Conservation (phyloP, 805 yeast species). For the Candida chilensis region DNA sequence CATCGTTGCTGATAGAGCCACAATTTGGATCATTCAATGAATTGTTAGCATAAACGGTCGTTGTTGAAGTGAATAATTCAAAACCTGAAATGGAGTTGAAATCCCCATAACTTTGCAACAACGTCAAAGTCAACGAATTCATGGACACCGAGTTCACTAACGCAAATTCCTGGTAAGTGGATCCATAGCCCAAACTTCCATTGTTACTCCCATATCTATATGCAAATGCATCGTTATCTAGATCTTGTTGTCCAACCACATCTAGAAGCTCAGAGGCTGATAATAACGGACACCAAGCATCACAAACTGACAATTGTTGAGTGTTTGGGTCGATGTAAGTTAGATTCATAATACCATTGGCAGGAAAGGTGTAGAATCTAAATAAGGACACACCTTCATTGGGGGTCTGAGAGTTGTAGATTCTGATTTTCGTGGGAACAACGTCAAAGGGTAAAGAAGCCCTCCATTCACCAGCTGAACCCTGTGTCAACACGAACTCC, state of each 20-base stretch:
- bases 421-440: slow-evolving; percentile 62
- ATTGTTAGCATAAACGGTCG: slow-evolving; percentile 66
- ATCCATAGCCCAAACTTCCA: slow-evolving; percentile 30
- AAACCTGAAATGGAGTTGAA: slow-evolving; percentile 66
- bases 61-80: slow-evolving; percentile 54
- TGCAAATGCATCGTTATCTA: slow-evolving; percentile 22
- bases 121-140: slow-evolving; percentile 49
- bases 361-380: slow-evolving; percentile 68
- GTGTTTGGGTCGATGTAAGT: slow-evolving; percentile 73
- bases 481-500: slow-evolving; percentile 44
- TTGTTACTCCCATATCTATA: too few species aligned
- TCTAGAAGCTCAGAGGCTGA: too few species aligned
- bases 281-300: slow-evolving; percentile 80
- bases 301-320: slow-evolving; percentile 55
- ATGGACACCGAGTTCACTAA: slow-evolving; percentile 64
- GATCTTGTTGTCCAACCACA: slow-evolving; percentile 2
- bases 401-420: slow-evolving; percentile 49
- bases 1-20: slow-evolving; percentile 15
- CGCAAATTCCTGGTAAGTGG: slow-evolving; percentile 70
- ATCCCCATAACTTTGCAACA: slow-evolving; percentile 60
- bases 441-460: slow-evolving; percentile 48
- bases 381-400: slow-evolving; percentile 50
- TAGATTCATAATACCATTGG: slow-evolving; percentile 85
- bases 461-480: slow-evolving; percentile 55
- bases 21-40: slow-evolving; percentile 64